Evolutionary conservation across 371 early-diverging fungal genomes (phyloP), one percentile per base, ranked within the genome.

Genomic region (Thermomucor indicae-seudaticae): DNA sequence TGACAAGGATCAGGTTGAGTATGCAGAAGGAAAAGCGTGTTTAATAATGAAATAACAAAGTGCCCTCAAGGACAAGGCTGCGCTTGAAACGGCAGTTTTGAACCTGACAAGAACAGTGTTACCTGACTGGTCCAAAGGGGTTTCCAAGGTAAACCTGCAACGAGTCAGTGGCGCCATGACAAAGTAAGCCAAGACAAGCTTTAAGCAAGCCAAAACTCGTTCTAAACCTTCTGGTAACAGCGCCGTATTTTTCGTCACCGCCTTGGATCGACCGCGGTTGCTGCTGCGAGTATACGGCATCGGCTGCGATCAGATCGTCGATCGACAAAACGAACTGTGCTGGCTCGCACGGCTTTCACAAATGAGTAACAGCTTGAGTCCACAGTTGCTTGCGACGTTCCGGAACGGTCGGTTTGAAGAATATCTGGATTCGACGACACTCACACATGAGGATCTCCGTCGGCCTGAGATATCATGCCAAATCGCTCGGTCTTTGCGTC

Each of bases 351-450:
- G 85, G 30, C 58, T 95, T 25, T 87, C 91, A 4, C 60, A 65
- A 2, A 53, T 70, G 43, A 47, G 43, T 24, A 62, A 78, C 42
- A 84, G 84, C 0, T 79, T 89, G 28, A 92, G 94, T 2, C 89
- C 95, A 1, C 70, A 69, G 14, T 58, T 95, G n/a, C 65, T 91
- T 12, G 91, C 84, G 0, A 78, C 82, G 6, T 95, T 94, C 58
- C 78, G 76, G 22, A 95, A 95, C 53, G 95, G 95, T 8, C 80
- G 95, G 8, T 76, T 95, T 40, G 95, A 95, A 54, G 76, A 94
- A 58, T 95, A 80, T 55, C 69, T 95, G 4, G 83, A 89, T 30
- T 86, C 90, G 16, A 72, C 67, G 0, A 91, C 92, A 0, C 60
- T 94, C 39, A 84, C 79, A 0, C 75, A 75, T 44, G 64, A 70